A percentile compares a stretch with the other conserved stretches of the same genome.
These are phyloP conservation scores for Cutaneotrichosporon cutaneum DNA, from an alignment of 1,284 basidiomycete genomes.

Conservation along the genomic window DNA sequence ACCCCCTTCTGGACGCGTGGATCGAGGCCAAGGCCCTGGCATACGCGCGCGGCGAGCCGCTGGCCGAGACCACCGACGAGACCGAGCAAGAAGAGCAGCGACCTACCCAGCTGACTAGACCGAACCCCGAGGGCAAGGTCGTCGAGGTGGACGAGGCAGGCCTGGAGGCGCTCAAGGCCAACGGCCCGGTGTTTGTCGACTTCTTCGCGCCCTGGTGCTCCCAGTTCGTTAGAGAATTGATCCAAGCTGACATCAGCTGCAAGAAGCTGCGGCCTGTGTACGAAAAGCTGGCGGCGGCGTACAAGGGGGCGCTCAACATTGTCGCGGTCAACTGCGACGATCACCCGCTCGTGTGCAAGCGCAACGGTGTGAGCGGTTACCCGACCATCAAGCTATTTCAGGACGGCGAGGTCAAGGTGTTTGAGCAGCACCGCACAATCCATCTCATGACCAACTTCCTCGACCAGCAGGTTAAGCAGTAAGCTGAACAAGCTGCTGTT, in stretches of 20 bases:
- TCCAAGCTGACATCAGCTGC: conserved; percentile 56
- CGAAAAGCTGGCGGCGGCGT: conserved; percentile 65
- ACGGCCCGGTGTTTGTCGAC: conserved; percentile 77
- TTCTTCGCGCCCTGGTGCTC: conserved; percentile 93
- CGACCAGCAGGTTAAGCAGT: conserved; percentile 47
- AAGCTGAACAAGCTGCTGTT: not conserved
- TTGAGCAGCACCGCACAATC: conserved; percentile 66
- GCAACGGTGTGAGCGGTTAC: conserved; percentile 69
- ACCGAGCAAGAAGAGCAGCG: not conserved
- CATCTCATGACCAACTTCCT: conserved; percentile 69
- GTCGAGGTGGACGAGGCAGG: conserved; percentile 58
- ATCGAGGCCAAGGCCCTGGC: conserved; percentile 54
- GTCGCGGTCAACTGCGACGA: conserved; percentile 85
- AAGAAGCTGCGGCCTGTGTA: conserved; percentile 79
- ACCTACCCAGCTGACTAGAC: conserved; percentile 18
- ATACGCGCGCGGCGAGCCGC: conserved; percentile 36
- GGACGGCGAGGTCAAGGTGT: conserved; percentile 56
- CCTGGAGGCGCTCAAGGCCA: conserved; percentile 58
- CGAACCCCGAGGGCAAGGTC: conserved; percentile 67
- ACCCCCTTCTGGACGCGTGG: conserved; percentile 59
- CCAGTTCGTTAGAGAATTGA: conserved; percentile 56
- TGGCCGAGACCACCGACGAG: conserved; percentile 2
- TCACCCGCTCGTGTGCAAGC: conserved; percentile 64
- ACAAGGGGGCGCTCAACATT: conserved; percentile 69
- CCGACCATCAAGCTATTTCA: conserved; percentile 68